Evolutionary conservation across 2,329 filamentous ascomycete species (phyloP), one percentile per base, ranked within the genome.

Genomic region (Coniochaeta sp.): DNA sequence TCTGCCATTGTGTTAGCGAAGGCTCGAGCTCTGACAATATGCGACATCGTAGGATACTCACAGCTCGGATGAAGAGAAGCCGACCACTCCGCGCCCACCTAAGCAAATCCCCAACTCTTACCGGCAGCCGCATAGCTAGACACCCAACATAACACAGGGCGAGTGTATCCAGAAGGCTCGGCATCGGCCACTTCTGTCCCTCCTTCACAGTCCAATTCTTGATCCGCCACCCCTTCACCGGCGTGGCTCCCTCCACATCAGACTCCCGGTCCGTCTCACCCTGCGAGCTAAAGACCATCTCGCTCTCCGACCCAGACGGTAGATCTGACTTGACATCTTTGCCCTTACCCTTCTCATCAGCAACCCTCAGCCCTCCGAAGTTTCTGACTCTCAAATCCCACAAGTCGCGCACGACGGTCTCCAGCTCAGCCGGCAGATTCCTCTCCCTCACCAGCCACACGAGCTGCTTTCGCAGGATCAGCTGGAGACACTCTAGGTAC

Each of bases 401-500:
- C 16, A 99, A 81, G 70, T 96, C 92, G 61, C 87, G 85, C 5
- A 96, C 86, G 10, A 96, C 79, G 8, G 78, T 87, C 78, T 96
- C 91, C 14, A 97, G 79, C 66, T 96, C 89, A 4, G 78, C 72
- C 1, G 88, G 87, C 55, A 95, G 81, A 0, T 83, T 82, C 70
- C 87, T 86, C 6, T 80, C 77, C 24, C 83, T 76, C 16, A 96
- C 77, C 32, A 98, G 78, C 80, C 88, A 93, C 68, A 84, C 75
- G 17, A 91, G 76, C 76, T 98, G 93, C 69, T 89, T 90, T 71
- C 92, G 86, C 30, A 99, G 77, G 55, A 98, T 82, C 34, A 96
- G 78, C 73, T 98, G 93, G 61, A 96, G 83, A 64, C 86, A 89
- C 70, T 96, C 89, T 38, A 98, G 79, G 71, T 90, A 97, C 26